Evolutionary conservation across 176 grass and related monocot genomes (phyloP).

Genomic region (Lolium perenne): DNA sequence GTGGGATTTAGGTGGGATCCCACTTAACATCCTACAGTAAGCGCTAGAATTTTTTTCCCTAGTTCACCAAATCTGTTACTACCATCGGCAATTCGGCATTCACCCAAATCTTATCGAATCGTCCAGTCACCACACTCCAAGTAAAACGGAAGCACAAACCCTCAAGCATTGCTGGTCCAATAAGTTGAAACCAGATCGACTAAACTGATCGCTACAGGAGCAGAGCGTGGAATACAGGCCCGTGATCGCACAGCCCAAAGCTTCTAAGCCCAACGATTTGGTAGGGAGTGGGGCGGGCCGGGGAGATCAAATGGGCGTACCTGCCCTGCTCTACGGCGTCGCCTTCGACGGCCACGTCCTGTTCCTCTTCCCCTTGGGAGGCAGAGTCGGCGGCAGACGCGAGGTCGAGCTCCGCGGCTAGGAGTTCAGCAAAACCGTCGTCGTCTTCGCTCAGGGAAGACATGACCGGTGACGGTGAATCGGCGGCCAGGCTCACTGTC

Average conservation of each 20-base stretch:
- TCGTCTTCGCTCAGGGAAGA: constrained; percentile 62
- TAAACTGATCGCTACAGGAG: no score
- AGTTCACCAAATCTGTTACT: not conserved
- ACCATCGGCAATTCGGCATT: not conserved
- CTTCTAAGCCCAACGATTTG: no score
- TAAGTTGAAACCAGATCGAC: no score
- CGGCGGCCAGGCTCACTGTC: constrained; percentile 70
- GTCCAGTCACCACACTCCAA: not conserved
- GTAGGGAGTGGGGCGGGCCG: no score
- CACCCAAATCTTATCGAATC: not conserved
- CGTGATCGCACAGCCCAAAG: no score
- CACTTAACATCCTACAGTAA: no score
- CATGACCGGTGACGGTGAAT: constrained; percentile 63
- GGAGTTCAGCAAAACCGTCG: constrained; percentile 71
- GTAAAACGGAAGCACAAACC: not conserved
- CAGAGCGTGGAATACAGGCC: no score
- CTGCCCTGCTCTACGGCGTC: constrained; percentile 50
- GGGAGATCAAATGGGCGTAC: not conserved
- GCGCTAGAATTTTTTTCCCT: no score
- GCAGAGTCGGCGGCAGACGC: constrained; percentile 48
- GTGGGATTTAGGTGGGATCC: no score
- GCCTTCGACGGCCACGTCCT: constrained; percentile 34
- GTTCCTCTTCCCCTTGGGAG: not conserved
- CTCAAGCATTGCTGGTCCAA: no score
- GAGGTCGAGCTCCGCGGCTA: constrained; percentile 76